phyloP scores from a whole-genome alignment of 129 eudicot genomes.

The Pseudognaphalium luteoalbum region DNA sequence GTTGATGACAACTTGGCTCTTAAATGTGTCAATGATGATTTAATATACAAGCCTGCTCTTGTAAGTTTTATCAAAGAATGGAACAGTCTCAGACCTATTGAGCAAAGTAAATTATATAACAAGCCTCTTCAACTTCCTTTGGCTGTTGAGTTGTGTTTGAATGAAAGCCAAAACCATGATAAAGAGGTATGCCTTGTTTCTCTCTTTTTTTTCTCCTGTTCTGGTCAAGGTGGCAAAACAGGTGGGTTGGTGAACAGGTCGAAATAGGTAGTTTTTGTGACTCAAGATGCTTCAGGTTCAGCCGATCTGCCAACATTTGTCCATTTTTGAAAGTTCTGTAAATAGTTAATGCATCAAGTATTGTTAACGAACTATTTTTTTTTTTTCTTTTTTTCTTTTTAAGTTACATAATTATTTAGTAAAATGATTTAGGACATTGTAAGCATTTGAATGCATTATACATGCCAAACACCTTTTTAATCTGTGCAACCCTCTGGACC shows the following conservation, averaged over 20 bases:
- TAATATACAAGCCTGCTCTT: conserved; percentile 52
- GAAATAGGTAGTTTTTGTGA: neutral
- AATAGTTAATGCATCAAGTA: neutral
- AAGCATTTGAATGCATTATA: conserved; percentile 5
- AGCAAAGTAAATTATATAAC: conserved; percentile 56
- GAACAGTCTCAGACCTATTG: conserved; percentile 73
- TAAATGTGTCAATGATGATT: conserved; percentile 40
- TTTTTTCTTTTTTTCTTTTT: neutral
- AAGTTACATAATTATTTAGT: neutral
- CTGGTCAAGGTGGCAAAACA: neutral
- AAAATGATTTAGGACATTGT: neutral
- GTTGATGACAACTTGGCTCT: conserved; percentile 27
- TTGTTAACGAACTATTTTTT: neutral
- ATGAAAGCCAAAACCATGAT: conserved; percentile 78
- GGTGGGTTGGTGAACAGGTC: neutral
- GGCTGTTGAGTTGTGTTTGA: conserved; percentile 68
- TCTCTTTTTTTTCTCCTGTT: conserved; percentile 7
- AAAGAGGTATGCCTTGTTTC: conserved; percentile 48
- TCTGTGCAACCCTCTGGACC: neutral
- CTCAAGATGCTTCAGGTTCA: neutral
- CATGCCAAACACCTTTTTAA: neutral
- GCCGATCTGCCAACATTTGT: neutral
- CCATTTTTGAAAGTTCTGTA: neutral
- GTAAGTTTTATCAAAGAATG: conserved; percentile 64
- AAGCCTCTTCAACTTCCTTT: conserved; percentile 95